phyloP scores from a whole-genome alignment of 257 asterid species.

The Solanum etuberosum region DNA sequence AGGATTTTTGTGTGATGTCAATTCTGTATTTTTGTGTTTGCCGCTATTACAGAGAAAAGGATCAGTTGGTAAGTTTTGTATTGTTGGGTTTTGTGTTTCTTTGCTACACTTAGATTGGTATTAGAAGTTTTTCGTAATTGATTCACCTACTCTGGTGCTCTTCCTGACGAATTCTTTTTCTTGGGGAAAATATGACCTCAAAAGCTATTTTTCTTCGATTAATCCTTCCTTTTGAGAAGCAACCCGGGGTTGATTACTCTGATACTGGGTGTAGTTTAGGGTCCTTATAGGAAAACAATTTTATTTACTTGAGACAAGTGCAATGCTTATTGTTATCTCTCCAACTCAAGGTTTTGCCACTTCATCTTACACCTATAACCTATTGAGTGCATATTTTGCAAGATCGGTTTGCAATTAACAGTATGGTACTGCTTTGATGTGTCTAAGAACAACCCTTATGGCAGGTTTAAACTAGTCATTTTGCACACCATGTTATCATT shows the following conservation, averaged over 20 bases:
- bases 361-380: too few relatives aligned
- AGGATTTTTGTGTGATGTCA: neutral
- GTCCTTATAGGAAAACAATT: too few relatives aligned
- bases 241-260: too few relatives aligned
- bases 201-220: neutral
- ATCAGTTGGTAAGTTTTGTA: neutral
- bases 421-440: neutral
- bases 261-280: too few relatives aligned
- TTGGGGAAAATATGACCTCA: neutral
- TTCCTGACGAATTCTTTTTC: neutral
- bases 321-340: too few relatives aligned
- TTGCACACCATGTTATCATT: neutral
- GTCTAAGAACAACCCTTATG: neutral
- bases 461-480: neutral
- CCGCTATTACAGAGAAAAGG: neutral
- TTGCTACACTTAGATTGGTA: neutral
- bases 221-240: neutral
- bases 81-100: neutral
- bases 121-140: neutral
- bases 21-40: neutral
- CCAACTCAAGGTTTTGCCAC: too few relatives aligned
- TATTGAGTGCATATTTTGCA: too few relatives aligned
- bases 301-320: too few relatives aligned
- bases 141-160: neutral
- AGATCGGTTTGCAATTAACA: neutral